A percentile compares a stretch with the other conserved stretches of the same genome.
phyloP scores from a whole-genome alignment of 176 grass and related monocot species.

The Ampelocalamus luodianensis region DNA sequence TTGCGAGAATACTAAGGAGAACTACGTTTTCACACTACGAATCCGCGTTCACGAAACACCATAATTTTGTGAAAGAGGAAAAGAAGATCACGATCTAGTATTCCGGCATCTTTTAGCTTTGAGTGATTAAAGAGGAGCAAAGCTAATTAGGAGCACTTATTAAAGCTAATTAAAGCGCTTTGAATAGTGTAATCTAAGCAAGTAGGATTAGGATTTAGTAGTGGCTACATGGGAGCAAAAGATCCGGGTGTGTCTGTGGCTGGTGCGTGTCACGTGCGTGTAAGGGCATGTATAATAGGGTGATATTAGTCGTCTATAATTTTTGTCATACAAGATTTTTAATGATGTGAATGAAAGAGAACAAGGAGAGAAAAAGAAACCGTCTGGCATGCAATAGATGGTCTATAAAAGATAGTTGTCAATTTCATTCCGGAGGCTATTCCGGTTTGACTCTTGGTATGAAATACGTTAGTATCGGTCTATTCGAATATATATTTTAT shows the following conservation, averaged over 20 bases:
- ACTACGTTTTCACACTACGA: not conserved
- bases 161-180: constrained; percentile 46
- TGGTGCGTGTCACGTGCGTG: constrained; percentile 32
- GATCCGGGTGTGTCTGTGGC: not conserved
- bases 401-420: no score
- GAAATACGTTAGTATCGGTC: no score
- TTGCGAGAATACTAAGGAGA: not conserved
- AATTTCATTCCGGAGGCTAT: no score
- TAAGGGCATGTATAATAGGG: not conserved
- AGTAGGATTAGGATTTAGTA: constrained; percentile 19
- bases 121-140: constrained; percentile 47
- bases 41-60: not conserved
- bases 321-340: no score
- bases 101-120: constrained; percentile 27
- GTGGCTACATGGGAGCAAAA: constrained; percentile 29
- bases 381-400: no score
- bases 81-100: not conserved
- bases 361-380: no score
- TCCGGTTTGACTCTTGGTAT: no score
- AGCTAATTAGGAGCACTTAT: constrained; percentile 46
- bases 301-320: no score
- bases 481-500: no score
- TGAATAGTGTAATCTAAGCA: constrained; percentile 46
- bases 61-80: not conserved
- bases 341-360: no score